Conservation (phyloP, 352 stramenopile species). For the Phytophthora niederhauseri region DNA sequence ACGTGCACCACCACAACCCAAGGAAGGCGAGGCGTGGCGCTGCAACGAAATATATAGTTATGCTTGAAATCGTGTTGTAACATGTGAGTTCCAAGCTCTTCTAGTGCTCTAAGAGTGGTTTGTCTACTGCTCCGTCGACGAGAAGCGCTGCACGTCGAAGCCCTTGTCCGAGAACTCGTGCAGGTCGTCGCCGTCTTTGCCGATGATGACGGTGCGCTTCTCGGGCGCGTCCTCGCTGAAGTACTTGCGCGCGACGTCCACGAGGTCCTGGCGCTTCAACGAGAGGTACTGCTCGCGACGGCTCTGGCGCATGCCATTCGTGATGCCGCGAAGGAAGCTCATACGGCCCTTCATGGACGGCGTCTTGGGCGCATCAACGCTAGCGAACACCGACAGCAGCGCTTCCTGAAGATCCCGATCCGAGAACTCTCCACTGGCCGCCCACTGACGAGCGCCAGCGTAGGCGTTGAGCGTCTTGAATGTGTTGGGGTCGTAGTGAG, state of each 20-base stretch:
- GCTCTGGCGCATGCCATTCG: slow-evolving; percentile 82
- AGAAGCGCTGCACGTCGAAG: slow-evolving; percentile 49
- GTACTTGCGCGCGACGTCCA: slow-evolving; percentile 62
- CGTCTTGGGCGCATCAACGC: slow-evolving; percentile 78
- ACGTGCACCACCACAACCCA: slow-evolving; percentile 5
- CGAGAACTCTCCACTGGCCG: slow-evolving; percentile 56
- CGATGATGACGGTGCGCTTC: slow-evolving; percentile 61
- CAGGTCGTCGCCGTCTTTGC: slow-evolving; percentile 56
- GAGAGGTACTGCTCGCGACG: slow-evolving; percentile 73
- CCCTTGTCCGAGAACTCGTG: slow-evolving; percentile 50
- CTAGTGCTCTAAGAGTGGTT: slow-evolving; percentile 16
- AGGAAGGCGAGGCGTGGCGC: slow-evolving; percentile 8
- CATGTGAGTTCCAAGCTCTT: not conserved
- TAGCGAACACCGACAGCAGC: slow-evolving; percentile 78
- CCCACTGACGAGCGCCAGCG: slow-evolving; percentile 59
- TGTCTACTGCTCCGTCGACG: slow-evolving; percentile 16
- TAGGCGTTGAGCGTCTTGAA: slow-evolving; percentile 79
- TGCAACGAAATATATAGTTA: slow-evolving; percentile 33
- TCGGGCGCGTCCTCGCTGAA: slow-evolving; percentile 39
- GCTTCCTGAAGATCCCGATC: slow-evolving; percentile 82
- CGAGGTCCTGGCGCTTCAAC: slow-evolving; percentile 47
- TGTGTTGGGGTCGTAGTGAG: slow-evolving; percentile 88
- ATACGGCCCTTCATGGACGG: slow-evolving; percentile 79
- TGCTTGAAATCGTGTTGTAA: slow-evolving; percentile 28
- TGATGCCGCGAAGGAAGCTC: slow-evolving; percentile 80